Percentiles rank a stretch among this genome's conserved stretches.
Conservation (phyloP, 257 asterid genomes). For the Mitragyna speciosa region DNA sequence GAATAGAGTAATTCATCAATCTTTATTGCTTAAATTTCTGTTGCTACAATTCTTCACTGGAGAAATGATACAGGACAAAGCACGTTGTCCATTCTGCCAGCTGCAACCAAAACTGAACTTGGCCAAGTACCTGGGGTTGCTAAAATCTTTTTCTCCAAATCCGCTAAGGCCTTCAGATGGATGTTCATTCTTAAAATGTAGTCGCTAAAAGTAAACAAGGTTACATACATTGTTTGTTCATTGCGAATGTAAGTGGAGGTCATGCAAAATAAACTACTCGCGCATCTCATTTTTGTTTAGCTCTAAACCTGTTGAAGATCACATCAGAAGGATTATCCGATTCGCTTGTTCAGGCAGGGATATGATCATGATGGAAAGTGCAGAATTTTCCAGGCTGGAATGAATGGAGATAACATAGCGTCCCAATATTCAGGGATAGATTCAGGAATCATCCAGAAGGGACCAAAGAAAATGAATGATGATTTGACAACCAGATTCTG, state of each 20-base stretch:
- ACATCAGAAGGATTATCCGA: slow-evolving; percentile 11
- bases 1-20: background rate
- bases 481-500: background rate
- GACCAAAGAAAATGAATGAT: slow-evolving; percentile 6
- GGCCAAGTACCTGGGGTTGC: background rate
- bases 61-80: background rate
- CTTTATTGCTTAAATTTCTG: too few species aligned
- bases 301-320: background rate
- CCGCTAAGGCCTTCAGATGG: too few species aligned
- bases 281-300: background rate
- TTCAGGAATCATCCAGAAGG: background rate
- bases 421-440: slow-evolving; percentile 16
- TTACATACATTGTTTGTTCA: too few species aligned
- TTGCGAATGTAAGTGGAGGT: background rate
- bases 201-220: background rate
- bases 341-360: background rate
- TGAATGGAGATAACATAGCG: slow-evolving; percentile 10
- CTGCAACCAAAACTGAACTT: background rate
- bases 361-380: background rate
- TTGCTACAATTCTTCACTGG: too few species aligned
- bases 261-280: background rate
- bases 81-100: background rate
- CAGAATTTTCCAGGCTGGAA: slow-evolving; percentile 35
- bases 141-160: too few species aligned
- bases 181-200: too few species aligned